These are phyloP conservation scores for Ophiostoma angusticollis DNA, from an alignment of 2,329 filamentous ascomycete species.

Conservation along the genomic window DNA sequence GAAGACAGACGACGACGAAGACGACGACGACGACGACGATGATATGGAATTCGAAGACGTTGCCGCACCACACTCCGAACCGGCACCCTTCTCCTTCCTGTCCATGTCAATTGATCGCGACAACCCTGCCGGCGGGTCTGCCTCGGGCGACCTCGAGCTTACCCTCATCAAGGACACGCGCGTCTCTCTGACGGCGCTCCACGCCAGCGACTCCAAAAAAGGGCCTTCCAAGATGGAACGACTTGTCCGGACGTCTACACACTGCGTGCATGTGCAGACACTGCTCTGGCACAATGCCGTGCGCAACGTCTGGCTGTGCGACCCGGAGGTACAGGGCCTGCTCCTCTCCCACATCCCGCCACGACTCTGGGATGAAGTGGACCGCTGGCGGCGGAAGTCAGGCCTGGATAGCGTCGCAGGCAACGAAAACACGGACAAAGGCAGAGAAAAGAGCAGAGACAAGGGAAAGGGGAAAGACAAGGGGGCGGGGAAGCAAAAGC, in stretches of 20 bases:
- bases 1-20: constrained; percentile 12
- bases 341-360: constrained; percentile 61
- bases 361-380: constrained; percentile 57
- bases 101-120: constrained; percentile 16
- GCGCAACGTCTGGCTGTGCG: constrained; percentile 73
- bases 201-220: constrained; percentile 57
- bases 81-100: constrained; percentile 20
- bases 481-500: background rate
- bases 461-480: background rate
- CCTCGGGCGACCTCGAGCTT: constrained; percentile 59
- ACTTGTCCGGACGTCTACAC: constrained; percentile 62
- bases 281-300: constrained; percentile 83
- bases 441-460: background rate
- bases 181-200: constrained; percentile 39
- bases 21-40: constrained; percentile 30
- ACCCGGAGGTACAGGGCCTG: constrained; percentile 60
- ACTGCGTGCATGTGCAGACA: constrained; percentile 78
- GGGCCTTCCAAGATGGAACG: constrained; percentile 77
- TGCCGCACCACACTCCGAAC: constrained; percentile 23
- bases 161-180: constrained; percentile 49
- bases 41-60: constrained; percentile 53
- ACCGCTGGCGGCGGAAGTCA: constrained; percentile 58
- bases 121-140: constrained; percentile 24
- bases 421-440: background rate
- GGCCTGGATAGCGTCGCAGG: constrained; percentile 35